Evolutionary conservation across 1,284 basidiomycete species (phyloP).

Genomic region (Ustilago loliicola): DNA sequence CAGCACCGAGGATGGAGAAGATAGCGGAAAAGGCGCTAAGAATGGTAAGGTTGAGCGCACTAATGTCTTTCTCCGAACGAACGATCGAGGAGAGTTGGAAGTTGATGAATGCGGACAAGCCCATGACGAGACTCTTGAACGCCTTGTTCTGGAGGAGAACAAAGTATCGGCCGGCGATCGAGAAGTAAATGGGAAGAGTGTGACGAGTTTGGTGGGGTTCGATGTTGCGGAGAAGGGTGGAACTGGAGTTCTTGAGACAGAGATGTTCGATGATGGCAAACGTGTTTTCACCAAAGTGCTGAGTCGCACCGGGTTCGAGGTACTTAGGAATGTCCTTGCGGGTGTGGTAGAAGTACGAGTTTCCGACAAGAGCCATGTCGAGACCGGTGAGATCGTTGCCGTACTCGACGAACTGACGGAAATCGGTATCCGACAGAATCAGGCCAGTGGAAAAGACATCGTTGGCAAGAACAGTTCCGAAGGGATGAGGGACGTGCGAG

Average conservation of each 20-base stretch:
- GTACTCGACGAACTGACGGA: slow-evolving; percentile 89
- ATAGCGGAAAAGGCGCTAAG: slow-evolving; percentile 54
- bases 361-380: slow-evolving; percentile 92
- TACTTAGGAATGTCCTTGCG: slow-evolving; percentile 86
- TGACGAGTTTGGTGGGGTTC: slow-evolving; percentile 34
- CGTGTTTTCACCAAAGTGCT: slow-evolving; percentile 94
- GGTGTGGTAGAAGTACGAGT: slow-evolving; percentile 94
- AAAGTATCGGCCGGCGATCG: slow-evolving; percentile 70
- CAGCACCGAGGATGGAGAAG: slow-evolving; percentile 69
- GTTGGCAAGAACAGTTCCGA: slow-evolving; percentile 90
- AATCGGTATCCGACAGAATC: slow-evolving; percentile 75
- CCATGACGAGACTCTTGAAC: slow-evolving; percentile 66
- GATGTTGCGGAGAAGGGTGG: slow-evolving; percentile 63
- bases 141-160: slow-evolving; percentile 74
- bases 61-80: slow-evolving; percentile 67
- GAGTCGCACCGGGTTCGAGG: slow-evolving; percentile 80
- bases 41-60: slow-evolving; percentile 54
- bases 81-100: slow-evolving; percentile 67
- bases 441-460: slow-evolving; percentile 95
- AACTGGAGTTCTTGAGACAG: slow-evolving; percentile 72
- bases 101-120: slow-evolving; percentile 63
- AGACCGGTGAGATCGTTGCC: slow-evolving; percentile 73
- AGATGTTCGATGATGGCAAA: slow-evolving; percentile 85
- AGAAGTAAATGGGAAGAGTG: slow-evolving; percentile 80
- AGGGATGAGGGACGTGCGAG: slow-evolving; percentile 86